Evolutionary conservation across 345 rosid genomes (phyloP).

Genomic region (Pistacia vera): DNA sequence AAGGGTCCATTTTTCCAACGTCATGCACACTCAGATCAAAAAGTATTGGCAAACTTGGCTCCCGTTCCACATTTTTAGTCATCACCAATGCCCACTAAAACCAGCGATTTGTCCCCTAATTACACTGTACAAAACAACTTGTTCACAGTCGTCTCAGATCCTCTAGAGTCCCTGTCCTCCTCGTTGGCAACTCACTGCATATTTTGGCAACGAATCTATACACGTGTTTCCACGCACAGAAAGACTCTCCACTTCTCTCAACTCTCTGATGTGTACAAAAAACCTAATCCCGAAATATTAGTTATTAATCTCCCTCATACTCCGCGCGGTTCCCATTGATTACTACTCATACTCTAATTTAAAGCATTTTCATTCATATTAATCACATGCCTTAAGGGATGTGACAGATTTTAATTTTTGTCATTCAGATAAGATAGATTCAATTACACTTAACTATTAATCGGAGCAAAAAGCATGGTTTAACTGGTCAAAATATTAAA

Average conservation of each 20-base stretch:
- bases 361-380: background rate
- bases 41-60: constrained; percentile 4
- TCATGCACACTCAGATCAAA: constrained; percentile 26
- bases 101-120: constrained; percentile 3
- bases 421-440: no score
- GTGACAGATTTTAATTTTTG: no score
- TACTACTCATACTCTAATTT: background rate
- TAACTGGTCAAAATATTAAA: background rate
- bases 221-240: constrained; percentile 22
- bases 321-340: background rate
- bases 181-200: constrained; percentile 11
- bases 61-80: background rate
- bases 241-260: background rate
- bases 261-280: background rate
- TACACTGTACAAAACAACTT: constrained; percentile 22
- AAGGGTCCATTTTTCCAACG: constrained; percentile 8
- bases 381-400: background rate
- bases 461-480: background rate
- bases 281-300: background rate
- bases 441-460: no score
- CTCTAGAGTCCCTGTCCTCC: background rate
- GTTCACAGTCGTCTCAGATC: constrained; percentile 18
- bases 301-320: background rate
- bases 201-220: constrained; percentile 25
- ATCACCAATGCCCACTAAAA: constrained; percentile 27